Evolutionary conservation across 192 early-diverging fungal species (phyloP).

Genomic region (Dissophora ornata): DNA sequence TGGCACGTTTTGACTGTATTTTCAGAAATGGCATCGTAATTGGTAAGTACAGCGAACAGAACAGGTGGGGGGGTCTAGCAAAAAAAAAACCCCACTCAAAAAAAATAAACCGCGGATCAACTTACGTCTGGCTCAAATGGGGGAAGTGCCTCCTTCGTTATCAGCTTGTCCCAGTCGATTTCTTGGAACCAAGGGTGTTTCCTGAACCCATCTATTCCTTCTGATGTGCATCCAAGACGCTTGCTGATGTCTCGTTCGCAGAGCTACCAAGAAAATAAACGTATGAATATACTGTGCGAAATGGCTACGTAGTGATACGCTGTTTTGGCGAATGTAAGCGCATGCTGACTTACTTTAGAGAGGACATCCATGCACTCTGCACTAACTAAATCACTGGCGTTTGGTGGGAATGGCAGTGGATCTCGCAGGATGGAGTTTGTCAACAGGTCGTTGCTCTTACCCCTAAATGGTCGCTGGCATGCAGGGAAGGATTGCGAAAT

Average conservation of each 20-base stretch:
- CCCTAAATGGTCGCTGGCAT: constrained; percentile 80
- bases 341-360: constrained; percentile 53
- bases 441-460: constrained; percentile 79
- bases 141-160: constrained; percentile 75
- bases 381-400: constrained; percentile 59
- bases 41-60: not conserved
- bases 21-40: too few species aligned
- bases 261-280: constrained; percentile 56
- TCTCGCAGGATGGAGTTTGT: constrained; percentile 78
- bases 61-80: too few species aligned
- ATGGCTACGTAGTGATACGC: too few species aligned
- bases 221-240: constrained; percentile 82
- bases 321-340: too few species aligned
- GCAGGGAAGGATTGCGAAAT: too few species aligned
- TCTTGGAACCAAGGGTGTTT: constrained; percentile 83
- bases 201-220: constrained; percentile 76
- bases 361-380: constrained; percentile 65
- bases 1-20: constrained; percentile 83
- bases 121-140: constrained; percentile 89
- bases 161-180: constrained; percentile 82
- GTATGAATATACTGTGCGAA: too few species aligned
- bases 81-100: too few species aligned
- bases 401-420: constrained; percentile 73
- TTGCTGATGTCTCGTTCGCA: constrained; percentile 77
- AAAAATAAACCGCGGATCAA: too few species aligned